phyloP scores from a whole-genome alignment of 345 rosid genomes.

The Euphorbia pulcherrima region DNA sequence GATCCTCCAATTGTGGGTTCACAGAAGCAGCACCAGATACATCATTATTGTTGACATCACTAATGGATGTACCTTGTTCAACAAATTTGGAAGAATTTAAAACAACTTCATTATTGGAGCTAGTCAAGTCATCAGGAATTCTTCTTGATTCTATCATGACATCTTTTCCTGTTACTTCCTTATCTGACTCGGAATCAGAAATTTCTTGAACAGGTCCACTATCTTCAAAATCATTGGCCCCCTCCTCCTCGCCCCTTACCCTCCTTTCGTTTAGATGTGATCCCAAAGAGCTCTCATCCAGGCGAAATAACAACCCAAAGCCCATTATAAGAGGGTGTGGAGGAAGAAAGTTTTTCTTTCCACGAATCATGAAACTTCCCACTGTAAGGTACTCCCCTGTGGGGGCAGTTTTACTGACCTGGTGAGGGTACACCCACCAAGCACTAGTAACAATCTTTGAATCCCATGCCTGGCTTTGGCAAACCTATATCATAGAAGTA shows the following conservation, averaged over 20 bases:
- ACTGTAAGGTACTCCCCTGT: conserved; percentile 97
- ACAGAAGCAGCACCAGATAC: conserved; percentile 42
- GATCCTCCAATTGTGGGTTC: conserved; percentile 74
- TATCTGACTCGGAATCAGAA: conserved; percentile 62
- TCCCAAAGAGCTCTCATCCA: conserved; percentile 98
- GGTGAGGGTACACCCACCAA: conserved; percentile 99
- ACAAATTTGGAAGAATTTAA: conserved; percentile 30
- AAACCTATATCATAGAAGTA: conserved; percentile 53
- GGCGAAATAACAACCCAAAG: conserved; percentile 88
- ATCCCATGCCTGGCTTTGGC: conserved; percentile 98
- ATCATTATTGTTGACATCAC: conserved; percentile 24
- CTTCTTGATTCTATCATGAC: conserved; percentile 4
- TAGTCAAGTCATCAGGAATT: conserved; percentile 8
- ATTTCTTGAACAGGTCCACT: conserved; percentile 38
- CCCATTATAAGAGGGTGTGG: conserved; percentile 99
- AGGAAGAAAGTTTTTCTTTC: conserved; percentile 94
- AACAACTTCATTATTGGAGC: conserved; percentile 22
- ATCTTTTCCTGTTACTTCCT: conserved; percentile 37
- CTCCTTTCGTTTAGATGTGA: conserved; percentile 95
- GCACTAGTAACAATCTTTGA: conserved; percentile 97
- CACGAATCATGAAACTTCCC: conserved; percentile 99
- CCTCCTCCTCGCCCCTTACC: conserved; percentile 95
- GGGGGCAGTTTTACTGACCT: conserved; percentile 98
- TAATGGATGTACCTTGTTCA: conserved; percentile 22
- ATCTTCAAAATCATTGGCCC: conserved; percentile 55